These are phyloP conservation scores for Pelargonium australe DNA, from an alignment of 441 rosid species.

Conservation along the genomic window DNA sequence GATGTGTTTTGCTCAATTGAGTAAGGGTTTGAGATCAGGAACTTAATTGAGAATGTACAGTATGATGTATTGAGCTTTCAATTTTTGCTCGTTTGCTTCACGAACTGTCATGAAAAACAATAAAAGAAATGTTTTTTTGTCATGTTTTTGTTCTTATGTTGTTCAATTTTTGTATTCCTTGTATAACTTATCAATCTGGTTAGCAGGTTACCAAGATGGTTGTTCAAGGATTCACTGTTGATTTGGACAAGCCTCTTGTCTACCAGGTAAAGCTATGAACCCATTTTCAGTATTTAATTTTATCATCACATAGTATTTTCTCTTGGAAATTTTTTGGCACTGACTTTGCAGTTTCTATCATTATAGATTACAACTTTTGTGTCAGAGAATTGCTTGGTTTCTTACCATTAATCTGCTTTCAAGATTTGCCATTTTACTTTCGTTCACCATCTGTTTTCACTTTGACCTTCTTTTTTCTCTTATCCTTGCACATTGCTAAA, in stretches of 20 bases:
- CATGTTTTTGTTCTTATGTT: not conserved
- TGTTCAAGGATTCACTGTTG: constrained; percentile 66
- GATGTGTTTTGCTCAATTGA: not conserved
- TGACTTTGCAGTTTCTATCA: not conserved
- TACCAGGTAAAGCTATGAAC: constrained; percentile 57
- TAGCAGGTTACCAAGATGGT: constrained; percentile 51
- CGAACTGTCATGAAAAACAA: not conserved
- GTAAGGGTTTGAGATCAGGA: not conserved
- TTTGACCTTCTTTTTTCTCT: not conserved
- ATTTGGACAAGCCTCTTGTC: constrained; percentile 83
- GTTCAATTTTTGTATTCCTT: not conserved
- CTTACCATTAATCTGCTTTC: not conserved
- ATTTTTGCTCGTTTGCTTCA: not conserved
- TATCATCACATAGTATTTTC: not conserved
- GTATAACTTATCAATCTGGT: not conserved
- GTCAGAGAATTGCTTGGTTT: too few species aligned
- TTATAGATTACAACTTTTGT: too few species aligned
- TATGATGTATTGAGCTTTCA: not conserved
- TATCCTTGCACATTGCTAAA: too few species aligned
- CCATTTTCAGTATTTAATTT: not conserved
- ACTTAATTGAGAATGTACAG: not conserved
- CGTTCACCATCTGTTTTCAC: not conserved
- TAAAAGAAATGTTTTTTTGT: not conserved
- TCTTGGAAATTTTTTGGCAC: not conserved
- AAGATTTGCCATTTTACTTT: not conserved